phyloP scores from a whole-genome alignment of 495 filamentous ascomycete genomes.

The Patellaria atrata region DNA sequence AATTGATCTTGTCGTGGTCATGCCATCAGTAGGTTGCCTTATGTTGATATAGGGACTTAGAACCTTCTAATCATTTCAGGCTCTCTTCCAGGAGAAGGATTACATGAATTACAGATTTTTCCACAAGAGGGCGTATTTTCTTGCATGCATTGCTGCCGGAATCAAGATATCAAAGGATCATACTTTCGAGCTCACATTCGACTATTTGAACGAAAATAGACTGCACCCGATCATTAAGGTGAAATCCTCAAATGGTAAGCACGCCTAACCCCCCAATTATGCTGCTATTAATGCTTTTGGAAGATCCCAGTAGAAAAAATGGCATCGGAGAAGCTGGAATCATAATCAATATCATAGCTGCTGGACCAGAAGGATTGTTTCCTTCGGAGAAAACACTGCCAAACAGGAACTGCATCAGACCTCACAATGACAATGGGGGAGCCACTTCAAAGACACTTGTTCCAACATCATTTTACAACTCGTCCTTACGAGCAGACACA shows the following conservation, averaged over 20 bases:
- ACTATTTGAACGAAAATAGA: conserved; percentile 58
- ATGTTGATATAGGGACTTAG: neutral
- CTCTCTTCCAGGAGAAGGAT: conserved; percentile 84
- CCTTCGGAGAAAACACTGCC: conserved; percentile 51
- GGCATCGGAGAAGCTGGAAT: too few species aligned
- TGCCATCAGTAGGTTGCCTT: conserved; percentile 44
- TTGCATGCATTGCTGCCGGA: conserved; percentile 61
- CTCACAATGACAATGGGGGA: conserved; percentile 26
- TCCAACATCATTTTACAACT: conserved; percentile 81
- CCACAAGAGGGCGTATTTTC: conserved; percentile 83
- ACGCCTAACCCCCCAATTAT: too few species aligned
- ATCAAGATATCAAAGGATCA: conserved; percentile 42
- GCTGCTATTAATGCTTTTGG: too few species aligned
- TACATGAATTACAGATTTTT: conserved; percentile 89
- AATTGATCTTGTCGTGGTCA: conserved; percentile 73
- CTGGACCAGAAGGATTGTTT: conserved; percentile 52
- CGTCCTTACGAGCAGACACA: conserved; percentile 64
- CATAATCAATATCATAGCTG: conserved; percentile 67
- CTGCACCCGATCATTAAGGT: conserved; percentile 60
- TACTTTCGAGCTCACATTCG: conserved; percentile 45
- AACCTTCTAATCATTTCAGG: conserved; percentile 18
- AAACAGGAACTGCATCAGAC: conserved; percentile 54
- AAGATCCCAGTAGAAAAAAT: too few species aligned
- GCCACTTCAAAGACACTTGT: conserved; percentile 24
- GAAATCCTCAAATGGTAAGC: conserved; percentile 24